Conservation (phyloP, 345 rosid species). For the Conringia planisiliqua region DNA sequence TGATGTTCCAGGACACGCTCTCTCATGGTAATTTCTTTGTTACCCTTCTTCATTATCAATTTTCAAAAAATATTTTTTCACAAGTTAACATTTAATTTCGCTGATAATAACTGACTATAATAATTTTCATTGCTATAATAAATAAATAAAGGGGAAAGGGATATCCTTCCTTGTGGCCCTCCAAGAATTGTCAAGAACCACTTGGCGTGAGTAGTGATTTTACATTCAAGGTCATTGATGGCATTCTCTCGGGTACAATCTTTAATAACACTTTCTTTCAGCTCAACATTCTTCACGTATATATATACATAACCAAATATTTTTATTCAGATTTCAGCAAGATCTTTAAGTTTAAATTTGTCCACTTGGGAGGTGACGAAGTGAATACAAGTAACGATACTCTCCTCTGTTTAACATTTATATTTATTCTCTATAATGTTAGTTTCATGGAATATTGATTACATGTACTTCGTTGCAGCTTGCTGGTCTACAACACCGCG, state of each 20-base stretch:
- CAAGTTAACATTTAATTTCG: neutral
- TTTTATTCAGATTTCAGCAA: conserved; percentile 59
- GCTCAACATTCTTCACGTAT: neutral
- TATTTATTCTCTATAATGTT: neutral
- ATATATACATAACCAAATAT: neutral
- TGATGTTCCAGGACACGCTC: conserved; percentile 80
- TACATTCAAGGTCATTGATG: conserved; percentile 66
- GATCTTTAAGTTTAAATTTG: conserved; percentile 65
- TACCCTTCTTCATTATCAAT: neutral
- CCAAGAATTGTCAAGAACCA: conserved; percentile 61
- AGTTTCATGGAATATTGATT: neutral
- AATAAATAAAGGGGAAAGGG: conserved; percentile 54
- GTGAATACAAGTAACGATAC: conserved; percentile 55
- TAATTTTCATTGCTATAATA: neutral
- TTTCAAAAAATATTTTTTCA: neutral
- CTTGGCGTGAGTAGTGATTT: conserved; percentile 71
- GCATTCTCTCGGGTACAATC: conserved; percentile 65
- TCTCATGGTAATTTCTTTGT: conserved; percentile 48
- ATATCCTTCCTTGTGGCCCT: conserved; percentile 74
- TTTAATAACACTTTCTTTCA: neutral
- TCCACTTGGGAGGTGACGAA: conserved; percentile 89
- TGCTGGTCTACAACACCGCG: conserved; percentile 63
- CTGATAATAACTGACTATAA: neutral
- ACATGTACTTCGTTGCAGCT: conserved; percentile 38
- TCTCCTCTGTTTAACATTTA: neutral